Percentiles rank a stretch among this genome's conserved stretches.
Evolutionary conservation across 495 filamentous ascomycete species (phyloP).

Genomic region (Viridothelium virens): DNA sequence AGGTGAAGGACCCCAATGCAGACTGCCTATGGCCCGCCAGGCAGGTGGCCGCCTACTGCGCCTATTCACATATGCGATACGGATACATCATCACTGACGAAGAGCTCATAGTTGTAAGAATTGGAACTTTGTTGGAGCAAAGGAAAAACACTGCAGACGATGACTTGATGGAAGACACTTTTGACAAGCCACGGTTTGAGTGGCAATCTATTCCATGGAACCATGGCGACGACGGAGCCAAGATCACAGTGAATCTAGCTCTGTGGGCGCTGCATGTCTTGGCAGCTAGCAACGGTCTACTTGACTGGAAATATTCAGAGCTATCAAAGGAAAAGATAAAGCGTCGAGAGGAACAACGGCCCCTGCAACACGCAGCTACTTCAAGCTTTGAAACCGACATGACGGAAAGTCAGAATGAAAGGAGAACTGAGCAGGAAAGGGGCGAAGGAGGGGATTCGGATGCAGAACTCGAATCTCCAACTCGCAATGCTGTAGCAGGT

Average conservation of each 20-base stretch:
- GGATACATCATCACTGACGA: slow-evolving; percentile 7
- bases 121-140: neutral
- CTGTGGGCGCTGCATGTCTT: slow-evolving; percentile 1
- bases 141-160: slow-evolving; percentile 1
- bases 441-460: neutral
- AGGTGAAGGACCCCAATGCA: neutral
- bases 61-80: neutral
- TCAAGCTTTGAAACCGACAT: neutral
- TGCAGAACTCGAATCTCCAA: slow-evolving; percentile 6
- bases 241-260: slow-evolving; percentile 4
- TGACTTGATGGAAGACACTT: neutral
- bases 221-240: neutral
- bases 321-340: neutral
- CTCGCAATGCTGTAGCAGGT: neutral
- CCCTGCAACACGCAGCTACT: neutral
- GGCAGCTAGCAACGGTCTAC: neutral
- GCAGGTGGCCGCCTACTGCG: neutral
- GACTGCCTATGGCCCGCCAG: neutral
- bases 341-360: neutral
- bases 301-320: slow-evolving; percentile 7
- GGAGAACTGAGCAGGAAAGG: neutral
- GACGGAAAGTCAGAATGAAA: slow-evolving; percentile 1
- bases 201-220: neutral
- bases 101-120: slow-evolving; percentile 6
- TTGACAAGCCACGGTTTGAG: neutral